phyloP scores from a whole-genome alignment of 164 flowering plant genomes.

The Magnolia changhungtana region DNA sequence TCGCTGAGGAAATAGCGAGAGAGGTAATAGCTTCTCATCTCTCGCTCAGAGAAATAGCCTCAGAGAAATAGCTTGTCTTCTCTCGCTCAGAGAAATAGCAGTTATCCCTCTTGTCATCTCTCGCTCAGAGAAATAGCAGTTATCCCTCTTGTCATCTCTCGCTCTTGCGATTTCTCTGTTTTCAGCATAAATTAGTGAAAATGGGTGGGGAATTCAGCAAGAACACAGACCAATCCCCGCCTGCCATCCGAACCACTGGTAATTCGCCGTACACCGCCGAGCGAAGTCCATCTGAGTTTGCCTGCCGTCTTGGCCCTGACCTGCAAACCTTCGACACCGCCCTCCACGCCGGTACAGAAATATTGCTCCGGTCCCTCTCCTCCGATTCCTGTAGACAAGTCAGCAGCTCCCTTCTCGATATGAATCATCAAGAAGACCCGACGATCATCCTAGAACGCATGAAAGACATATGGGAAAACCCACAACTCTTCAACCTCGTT shows the following conservation, averaged over 20 bases:
- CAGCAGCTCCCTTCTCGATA: constrained; percentile 54
- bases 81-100: too few relatives aligned
- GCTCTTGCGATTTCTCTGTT: too few relatives aligned
- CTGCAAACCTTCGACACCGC: constrained; percentile 49
- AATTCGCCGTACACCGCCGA: constrained; percentile 28
- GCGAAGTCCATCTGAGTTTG: constrained; percentile 54
- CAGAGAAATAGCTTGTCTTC: too few relatives aligned
- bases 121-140: too few relatives aligned
- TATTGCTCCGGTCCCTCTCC: constrained; percentile 51
- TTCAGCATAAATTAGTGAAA: too few relatives aligned
- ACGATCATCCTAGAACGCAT: constrained; percentile 52
- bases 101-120: too few relatives aligned
- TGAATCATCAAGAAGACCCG: constrained; percentile 64
- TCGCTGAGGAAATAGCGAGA: too few relatives aligned
- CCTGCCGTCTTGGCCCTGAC: constrained; percentile 52
- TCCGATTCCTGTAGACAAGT: constrained; percentile 59
- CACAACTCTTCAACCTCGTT: constrained; percentile 54
- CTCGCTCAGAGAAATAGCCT: too few relatives aligned
- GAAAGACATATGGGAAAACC: constrained; percentile 62
- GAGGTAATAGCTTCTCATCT: too few relatives aligned
- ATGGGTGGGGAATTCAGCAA: constrained; percentile 10
- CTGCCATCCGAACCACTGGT: constrained; percentile 3
- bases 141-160: too few relatives aligned
- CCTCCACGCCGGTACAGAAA: constrained; percentile 53
- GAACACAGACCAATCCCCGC: constrained; percentile 19